Percentiles rank a stretch among this genome's conserved stretches.
Conservation (phyloP, 2,329 filamentous ascomycete genomes). For the Verticillium nubilum region DNA sequence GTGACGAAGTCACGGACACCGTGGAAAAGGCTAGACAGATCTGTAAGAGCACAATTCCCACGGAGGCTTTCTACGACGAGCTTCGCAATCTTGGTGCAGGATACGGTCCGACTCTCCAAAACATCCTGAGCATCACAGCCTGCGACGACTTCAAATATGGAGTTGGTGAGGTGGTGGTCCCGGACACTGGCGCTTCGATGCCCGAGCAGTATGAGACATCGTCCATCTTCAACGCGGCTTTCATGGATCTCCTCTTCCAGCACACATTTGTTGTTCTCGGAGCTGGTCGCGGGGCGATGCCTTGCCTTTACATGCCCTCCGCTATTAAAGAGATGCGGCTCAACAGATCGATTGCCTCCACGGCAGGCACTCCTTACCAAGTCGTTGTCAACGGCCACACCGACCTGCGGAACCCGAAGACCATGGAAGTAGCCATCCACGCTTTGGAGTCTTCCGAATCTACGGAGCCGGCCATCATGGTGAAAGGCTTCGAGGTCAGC, state of each 20-base stretch:
- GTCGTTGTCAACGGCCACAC: constrained; percentile 18
- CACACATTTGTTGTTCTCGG: constrained; percentile 31
- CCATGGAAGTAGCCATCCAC: not conserved
- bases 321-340: constrained; percentile 25
- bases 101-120: constrained; percentile 29
- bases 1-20: constrained; percentile 6
- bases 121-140: constrained; percentile 38
- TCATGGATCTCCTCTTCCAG: constrained; percentile 40
- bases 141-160: constrained; percentile 12
- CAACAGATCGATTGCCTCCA: constrained; percentile 15
- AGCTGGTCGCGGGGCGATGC: constrained; percentile 22
- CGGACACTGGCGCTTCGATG: constrained; percentile 39
- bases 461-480: constrained; percentile 24
- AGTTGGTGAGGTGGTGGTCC: constrained; percentile 29
- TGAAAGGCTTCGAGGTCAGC: constrained; percentile 32
- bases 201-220: constrained; percentile 35
- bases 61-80: constrained; percentile 7
- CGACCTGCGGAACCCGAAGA: constrained; percentile 3
- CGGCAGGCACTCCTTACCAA: constrained; percentile 20
- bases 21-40: not conserved
- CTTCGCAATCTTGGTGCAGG: constrained; percentile 8
- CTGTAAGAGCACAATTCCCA: not conserved
- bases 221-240: constrained; percentile 38
- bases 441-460: not conserved
- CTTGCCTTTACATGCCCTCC: constrained; percentile 29